phyloP scores from a whole-genome alignment of 345 rosid genomes.

The Leavenworthia alabamica region DNA sequence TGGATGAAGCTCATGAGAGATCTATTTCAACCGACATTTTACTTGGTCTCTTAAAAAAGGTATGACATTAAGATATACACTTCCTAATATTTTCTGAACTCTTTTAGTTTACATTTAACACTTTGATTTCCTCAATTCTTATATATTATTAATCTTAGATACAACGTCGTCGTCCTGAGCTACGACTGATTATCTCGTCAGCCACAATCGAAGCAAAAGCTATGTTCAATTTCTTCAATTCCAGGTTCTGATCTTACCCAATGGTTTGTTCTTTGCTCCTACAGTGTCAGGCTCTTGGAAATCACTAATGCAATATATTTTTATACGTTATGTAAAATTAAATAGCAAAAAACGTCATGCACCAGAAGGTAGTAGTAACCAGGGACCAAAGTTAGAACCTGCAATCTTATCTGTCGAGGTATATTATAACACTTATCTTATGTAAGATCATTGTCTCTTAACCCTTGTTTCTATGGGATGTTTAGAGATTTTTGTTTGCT shows the following conservation, averaged over 20 bases:
- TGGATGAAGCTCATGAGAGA: constrained; percentile 99
- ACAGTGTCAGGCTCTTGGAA: background rate
- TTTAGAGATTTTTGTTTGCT: background rate
- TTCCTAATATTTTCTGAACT: background rate
- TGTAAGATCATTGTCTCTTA: background rate
- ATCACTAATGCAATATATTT: background rate
- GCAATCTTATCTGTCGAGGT: constrained; percentile 95
- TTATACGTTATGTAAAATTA: background rate
- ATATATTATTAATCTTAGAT: constrained; percentile 38
- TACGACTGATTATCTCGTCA: constrained; percentile 82
- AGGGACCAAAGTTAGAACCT: constrained; percentile 58
- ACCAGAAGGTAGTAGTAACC: constrained; percentile 40
- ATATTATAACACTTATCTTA: constrained; percentile 8
- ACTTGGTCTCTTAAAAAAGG: constrained; percentile 94
- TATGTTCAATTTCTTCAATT: constrained; percentile 69
- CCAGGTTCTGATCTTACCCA: constrained; percentile 44
- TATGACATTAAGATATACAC: constrained; percentile 11
- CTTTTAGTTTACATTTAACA: background rate
- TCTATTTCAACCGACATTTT: constrained; percentile 92
- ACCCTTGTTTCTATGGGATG: background rate
- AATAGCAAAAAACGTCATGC: constrained; percentile 50
- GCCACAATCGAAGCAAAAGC: constrained; percentile 95
- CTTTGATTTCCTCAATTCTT: background rate
- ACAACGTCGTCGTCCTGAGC: constrained; percentile 83
- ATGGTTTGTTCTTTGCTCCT: background rate